Conservation (phyloP, 768 basidiomycete species). For the Kwoniella pini region DNA sequence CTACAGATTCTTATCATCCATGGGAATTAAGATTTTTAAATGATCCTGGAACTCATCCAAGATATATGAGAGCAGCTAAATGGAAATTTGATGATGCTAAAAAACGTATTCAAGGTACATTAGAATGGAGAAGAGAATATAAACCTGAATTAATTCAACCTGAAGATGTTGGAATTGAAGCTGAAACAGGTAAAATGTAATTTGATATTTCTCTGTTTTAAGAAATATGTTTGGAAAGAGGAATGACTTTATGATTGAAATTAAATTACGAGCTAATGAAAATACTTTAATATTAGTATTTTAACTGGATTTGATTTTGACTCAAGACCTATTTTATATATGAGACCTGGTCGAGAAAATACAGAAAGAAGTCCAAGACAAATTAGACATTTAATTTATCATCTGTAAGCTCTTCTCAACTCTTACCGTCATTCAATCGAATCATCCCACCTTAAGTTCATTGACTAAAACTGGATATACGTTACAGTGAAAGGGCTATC, state of each 20-base stretch:
- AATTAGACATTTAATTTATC: conserved; percentile 81
- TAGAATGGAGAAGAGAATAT: conserved; percentile 83
- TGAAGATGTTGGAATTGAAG: conserved; percentile 72
- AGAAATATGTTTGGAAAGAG: too few species aligned
- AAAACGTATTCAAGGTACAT: conserved; percentile 71
- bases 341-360: conserved; percentile 85
- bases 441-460: too few species aligned
- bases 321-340: conserved; percentile 82
- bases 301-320: conserved; percentile 82
- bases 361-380: conserved; percentile 75
- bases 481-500: conserved; percentile 76
- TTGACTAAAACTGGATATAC: too few species aligned
- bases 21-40: conserved; percentile 80
- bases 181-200: conserved; percentile 90
- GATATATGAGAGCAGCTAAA: conserved; percentile 83
- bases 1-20: conserved; percentile 68
- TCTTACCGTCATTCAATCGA: neutral
- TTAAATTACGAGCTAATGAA: too few species aligned
- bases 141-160: conserved; percentile 81
- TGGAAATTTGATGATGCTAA: conserved; percentile 78
- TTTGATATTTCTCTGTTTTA: too few species aligned
- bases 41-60: conserved; percentile 64
- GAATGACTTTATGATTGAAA: too few species aligned
- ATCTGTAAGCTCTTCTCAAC: conserved; percentile 63
- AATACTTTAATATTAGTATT: too few species aligned